These are phyloP conservation scores for Cadophora sp. DNA, from an alignment of 2,329 filamentous ascomycete genomes.

Conservation along the genomic window DNA sequence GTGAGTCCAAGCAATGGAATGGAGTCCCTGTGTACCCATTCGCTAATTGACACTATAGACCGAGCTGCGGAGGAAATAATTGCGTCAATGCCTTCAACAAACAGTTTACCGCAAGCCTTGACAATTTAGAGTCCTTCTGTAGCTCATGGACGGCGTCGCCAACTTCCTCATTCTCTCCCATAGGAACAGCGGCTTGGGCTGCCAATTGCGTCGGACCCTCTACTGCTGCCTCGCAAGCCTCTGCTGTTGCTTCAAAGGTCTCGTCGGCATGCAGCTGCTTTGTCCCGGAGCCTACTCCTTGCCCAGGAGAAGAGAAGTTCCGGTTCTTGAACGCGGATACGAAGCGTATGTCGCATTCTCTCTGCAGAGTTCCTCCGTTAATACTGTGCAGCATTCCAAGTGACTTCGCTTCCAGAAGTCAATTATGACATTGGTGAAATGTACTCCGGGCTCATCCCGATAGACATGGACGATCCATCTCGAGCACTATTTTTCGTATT, in stretches of 20 bases:
- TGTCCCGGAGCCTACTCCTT: conserved; percentile 14
- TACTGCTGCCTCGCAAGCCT: conserved; percentile 5
- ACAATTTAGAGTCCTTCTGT: conserved; percentile 21
- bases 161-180: conserved; percentile 12
- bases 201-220: conserved; percentile 16
- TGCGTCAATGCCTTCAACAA: conserved; percentile 24
- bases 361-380: background rate
- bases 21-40: background rate
- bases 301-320: conserved; percentile 18
- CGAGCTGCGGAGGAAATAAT: conserved; percentile 21
- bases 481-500: conserved; percentile 58
- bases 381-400: conserved; percentile 31
- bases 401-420: conserved; percentile 35
- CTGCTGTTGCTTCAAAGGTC: conserved; percentile 19
- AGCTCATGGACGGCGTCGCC: conserved; percentile 16
- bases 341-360: conserved; percentile 8
- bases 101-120: conserved; percentile 20
- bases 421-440: conserved; percentile 38
- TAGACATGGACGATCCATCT: conserved; percentile 52
- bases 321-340: conserved; percentile 26
- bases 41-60: background rate
- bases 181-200: conserved; percentile 19
- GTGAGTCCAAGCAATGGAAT: conserved; percentile 7
- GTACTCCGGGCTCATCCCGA: conserved; percentile 54
- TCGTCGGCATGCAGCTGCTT: conserved; percentile 23